Percentiles rank a stretch among this genome's conserved stretches.
Conservation (phyloP, 768 basidiomycete species). For the Tylopilus cervinicoccineus region DNA sequence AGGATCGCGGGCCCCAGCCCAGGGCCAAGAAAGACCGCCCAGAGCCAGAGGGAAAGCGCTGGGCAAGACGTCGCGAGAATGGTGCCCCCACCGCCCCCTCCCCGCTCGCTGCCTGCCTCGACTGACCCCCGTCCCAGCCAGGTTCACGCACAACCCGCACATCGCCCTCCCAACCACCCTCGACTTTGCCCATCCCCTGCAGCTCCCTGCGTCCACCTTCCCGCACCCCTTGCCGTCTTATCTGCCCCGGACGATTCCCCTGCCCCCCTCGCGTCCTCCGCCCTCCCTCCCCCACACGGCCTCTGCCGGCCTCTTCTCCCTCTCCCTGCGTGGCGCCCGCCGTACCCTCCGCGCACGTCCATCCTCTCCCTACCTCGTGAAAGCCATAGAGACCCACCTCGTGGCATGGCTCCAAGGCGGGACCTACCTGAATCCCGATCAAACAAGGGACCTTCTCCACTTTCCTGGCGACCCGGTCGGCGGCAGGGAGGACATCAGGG, state of each 20-base stretch:
- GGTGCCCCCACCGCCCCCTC: constrained; percentile 40
- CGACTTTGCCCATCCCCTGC: constrained; percentile 48
- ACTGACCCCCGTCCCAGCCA: constrained; percentile 42
- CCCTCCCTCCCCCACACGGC: constrained; percentile 48
- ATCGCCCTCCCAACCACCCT: constrained; percentile 55
- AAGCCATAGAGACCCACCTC: constrained; percentile 64
- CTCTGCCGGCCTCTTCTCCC: constrained; percentile 70
- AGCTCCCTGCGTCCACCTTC: constrained; percentile 55
- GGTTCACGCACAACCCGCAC: constrained; percentile 70
- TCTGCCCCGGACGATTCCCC: constrained; percentile 54
- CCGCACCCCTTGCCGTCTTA: constrained; percentile 72
- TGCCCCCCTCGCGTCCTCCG: constrained; percentile 45
- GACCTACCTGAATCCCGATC: constrained; percentile 51
- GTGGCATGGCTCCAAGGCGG: constrained; percentile 61
- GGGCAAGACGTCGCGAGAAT: constrained; percentile 73
- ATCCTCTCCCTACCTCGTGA: constrained; percentile 54
- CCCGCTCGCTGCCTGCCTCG: not conserved
- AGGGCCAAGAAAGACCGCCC: constrained; percentile 45
- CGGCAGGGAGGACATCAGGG: constrained; percentile 51
- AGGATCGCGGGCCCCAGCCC: constrained; percentile 14
- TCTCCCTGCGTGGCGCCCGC: constrained; percentile 73
- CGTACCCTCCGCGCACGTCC: constrained; percentile 55
- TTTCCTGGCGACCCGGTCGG: constrained; percentile 48
- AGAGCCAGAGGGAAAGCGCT: constrained; percentile 75
- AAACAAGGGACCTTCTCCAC: constrained; percentile 20